Conservation (phyloP, 2,329 filamentous ascomycete genomes). For the Raffaelea deltoideospora region DNA sequence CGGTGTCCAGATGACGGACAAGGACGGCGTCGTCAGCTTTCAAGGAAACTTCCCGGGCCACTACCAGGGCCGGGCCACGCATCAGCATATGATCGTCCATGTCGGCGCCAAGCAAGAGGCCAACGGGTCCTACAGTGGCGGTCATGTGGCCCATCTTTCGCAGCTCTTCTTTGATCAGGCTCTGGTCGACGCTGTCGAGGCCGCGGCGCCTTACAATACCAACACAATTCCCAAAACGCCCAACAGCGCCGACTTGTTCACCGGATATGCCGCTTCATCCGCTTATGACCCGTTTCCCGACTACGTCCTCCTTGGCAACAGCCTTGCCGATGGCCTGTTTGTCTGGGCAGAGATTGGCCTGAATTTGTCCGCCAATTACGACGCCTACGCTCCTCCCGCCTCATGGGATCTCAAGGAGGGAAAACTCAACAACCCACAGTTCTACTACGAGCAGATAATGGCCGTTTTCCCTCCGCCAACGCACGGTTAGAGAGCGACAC, state of each 20-base stretch:
- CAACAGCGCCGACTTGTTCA: constrained; percentile 30
- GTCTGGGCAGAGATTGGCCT: constrained; percentile 36
- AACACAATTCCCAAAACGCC: constrained; percentile 26
- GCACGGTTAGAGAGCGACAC: too few species aligned
- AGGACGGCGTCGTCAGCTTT: constrained; percentile 25
- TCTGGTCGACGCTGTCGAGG: constrained; percentile 32
- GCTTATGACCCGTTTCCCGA: constrained; percentile 32
- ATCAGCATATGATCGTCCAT: constrained; percentile 20
- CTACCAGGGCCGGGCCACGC: constrained; percentile 23
- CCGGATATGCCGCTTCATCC: constrained; percentile 21
- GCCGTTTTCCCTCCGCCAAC: too few species aligned
- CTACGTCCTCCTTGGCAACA: constrained; percentile 39
- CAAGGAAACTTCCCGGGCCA: constrained; percentile 28
- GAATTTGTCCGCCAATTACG: too few species aligned
- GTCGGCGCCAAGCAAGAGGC: constrained; percentile 18
- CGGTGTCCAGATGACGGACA: constrained; percentile 25
- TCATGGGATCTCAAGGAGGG: too few species aligned
- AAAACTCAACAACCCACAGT: too few species aligned
- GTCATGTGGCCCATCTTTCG: constrained; percentile 36
- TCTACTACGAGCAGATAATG: too few species aligned
- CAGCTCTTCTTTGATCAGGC: constrained; percentile 46
- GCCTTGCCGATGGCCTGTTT: constrained; percentile 30
- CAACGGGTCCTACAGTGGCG: constrained; percentile 34
- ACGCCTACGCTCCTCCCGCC: too few species aligned
- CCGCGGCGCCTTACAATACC: constrained; percentile 26